Base-by-base conservation (phyloP, 306 rosid species). In the Gastrolobium villosum region DNA sequence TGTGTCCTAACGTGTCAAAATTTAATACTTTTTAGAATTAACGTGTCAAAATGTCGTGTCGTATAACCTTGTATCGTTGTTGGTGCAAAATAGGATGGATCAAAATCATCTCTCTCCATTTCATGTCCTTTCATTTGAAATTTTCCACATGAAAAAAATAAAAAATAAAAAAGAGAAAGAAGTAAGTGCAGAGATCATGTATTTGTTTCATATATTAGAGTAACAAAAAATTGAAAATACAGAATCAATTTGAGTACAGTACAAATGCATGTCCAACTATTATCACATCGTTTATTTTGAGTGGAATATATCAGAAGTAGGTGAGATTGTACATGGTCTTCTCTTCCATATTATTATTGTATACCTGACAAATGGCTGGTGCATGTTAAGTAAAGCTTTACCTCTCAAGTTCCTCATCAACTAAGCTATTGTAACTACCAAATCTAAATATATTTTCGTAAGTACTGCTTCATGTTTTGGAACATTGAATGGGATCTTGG, bases 401-500 rank as follows among this genome's bases (percentile, higher is more conserved):
- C 50, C 43, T 44, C 39, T 44, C 39, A 79, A 64, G 4, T 10
- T 61, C 45, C 54, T 69, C 54, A 79, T 69, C 54, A 79, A 49
- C 62, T 36, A 72, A 64, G 85, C 49, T 44, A 32, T 69, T 45
- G 79, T 43, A 79, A 84, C 89, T 36, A 77, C 84, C 77, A 31
- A 59, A 82, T 79, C 78, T 30, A 57, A 37, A 78, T 14, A 53
- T 72, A 55, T 53, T 73, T 76, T 57, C 37, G 48, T 41, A 20
- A 40, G 64, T 34, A 11, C 2, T 86, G 88, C 76, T 85, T 89
- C 88, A 86, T 84, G 87, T 85, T 82, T 84, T 59, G 59, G 60
- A 66, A 84, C 86, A 91, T 63, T 81, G 80, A 77, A 86, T 73
- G 81, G 5, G 81, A 80, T 81, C 74, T 80, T 53, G 52, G 78